Percentiles rank a stretch among this genome's conserved stretches.
Evolutionary conservation across 495 filamentous ascomycete species (phyloP).

Genomic region (Talaromyces adpressus): DNA sequence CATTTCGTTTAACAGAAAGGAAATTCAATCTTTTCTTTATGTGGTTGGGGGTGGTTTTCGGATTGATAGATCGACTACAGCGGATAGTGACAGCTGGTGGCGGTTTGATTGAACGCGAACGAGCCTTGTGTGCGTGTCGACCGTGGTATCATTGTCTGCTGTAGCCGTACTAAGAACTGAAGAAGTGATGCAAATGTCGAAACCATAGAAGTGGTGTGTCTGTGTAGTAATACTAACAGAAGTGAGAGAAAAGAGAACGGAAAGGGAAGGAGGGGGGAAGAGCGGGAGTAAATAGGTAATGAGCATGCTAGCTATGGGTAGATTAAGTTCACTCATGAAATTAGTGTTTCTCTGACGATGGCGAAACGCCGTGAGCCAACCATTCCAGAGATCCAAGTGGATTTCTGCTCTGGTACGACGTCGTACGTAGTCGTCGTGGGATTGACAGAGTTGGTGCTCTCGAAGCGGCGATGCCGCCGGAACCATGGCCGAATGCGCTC

Average conservation of each 20-base stretch:
- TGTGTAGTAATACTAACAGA: constrained; percentile 6
- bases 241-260: constrained; percentile 4
- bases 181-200: constrained; percentile 6
- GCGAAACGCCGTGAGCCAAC: not conserved
- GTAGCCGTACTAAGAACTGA: constrained; percentile 10
- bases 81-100: not conserved
- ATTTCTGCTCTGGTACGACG: not conserved
- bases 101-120: constrained; percentile 6
- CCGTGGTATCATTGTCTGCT: constrained; percentile 25
- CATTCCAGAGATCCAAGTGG: not conserved
- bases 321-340: not conserved
- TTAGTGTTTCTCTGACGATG: not conserved
- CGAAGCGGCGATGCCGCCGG: constrained; percentile 3
- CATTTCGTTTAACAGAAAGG: constrained; percentile 17
- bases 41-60: not conserved
- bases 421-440: constrained; percentile 1
- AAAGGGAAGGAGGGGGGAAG: constrained; percentile 7
- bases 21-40: not conserved
- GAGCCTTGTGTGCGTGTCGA: constrained; percentile 13
- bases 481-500: not conserved
- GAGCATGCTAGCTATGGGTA: not conserved
- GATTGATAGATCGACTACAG: not conserved
- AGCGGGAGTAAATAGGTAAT: not conserved
- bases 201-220: constrained; percentile 5
- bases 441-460: not conserved